A percentile compares a stretch with the other conserved stretches of the same genome.
These are phyloP conservation scores for Uronychia setigera DNA, from an alignment of 73 alveolate genomes.

Conservation along the genomic window DNA sequence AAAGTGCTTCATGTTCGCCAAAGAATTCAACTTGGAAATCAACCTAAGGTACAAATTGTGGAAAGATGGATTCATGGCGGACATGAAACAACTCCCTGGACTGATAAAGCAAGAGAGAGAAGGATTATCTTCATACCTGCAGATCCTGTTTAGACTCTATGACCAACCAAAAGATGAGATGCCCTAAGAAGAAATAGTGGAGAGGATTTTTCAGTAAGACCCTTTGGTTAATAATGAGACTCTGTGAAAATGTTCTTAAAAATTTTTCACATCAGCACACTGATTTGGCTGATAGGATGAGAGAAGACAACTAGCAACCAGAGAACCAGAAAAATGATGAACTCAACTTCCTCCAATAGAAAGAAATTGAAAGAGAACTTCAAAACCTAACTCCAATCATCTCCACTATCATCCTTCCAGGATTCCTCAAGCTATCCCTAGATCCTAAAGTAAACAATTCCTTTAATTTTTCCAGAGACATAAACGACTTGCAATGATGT, in stretches of 20 bases:
- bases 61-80: constrained; percentile 72
- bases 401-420: constrained; percentile 30
- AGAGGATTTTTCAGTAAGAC: constrained; percentile 1
- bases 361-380: constrained; percentile 47
- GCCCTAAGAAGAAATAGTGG: not conserved
- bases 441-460: not conserved
- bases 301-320: not conserved
- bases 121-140: constrained; percentile 38
- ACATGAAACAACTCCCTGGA: constrained; percentile 62
- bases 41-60: constrained; percentile 51
- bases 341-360: constrained; percentile 17
- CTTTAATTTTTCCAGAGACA: no score
- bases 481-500: no score
- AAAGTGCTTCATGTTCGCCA: constrained; percentile 52
- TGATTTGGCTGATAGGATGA: not conserved
- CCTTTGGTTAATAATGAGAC: not conserved
- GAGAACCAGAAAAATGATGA: not conserved
- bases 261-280: not conserved
- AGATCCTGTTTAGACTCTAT: constrained; percentile 42
- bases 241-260: constrained; percentile 3
- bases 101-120: constrained; percentile 57
- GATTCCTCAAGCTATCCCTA: constrained; percentile 20
- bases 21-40: constrained; percentile 51
- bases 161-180: constrained; percentile 41
- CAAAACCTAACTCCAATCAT: constrained; percentile 43